These are phyloP conservation scores for Narthecium ossifragum DNA, from an alignment of 106 monocot species.

Conservation along the genomic window DNA sequence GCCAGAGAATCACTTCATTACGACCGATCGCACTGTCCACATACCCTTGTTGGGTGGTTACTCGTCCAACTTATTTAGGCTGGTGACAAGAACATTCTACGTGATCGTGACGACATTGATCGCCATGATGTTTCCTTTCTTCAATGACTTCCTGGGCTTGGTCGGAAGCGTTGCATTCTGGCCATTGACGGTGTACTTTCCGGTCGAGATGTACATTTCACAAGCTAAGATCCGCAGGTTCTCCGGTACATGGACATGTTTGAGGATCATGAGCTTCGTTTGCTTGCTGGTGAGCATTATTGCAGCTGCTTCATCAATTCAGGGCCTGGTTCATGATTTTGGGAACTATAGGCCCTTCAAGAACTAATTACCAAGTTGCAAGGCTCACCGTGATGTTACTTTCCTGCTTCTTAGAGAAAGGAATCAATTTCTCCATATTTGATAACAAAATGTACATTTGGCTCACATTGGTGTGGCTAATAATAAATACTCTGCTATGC, in stretches of 20 bases:
- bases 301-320: constrained; percentile 25
- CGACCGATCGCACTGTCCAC: constrained; percentile 5
- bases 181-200: constrained; percentile 40
- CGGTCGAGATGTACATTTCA: constrained; percentile 37
- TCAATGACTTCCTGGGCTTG: constrained; percentile 43
- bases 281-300: constrained; percentile 28
- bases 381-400: too few species aligned
- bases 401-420: too few species aligned
- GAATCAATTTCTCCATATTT: too few species aligned
- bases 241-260: constrained; percentile 24
- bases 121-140: constrained; percentile 50
- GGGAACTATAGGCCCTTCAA: constrained; percentile 30
- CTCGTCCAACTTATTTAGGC: constrained; percentile 15
- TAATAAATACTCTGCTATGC: too few species aligned
- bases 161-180: constrained; percentile 37
- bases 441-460: too few species aligned
- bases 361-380: not conserved
- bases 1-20: constrained; percentile 10
- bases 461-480: too few species aligned
- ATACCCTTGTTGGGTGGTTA: constrained; percentile 14
- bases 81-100: constrained; percentile 27
- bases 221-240: constrained; percentile 21
- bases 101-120: constrained; percentile 20
- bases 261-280: constrained; percentile 26
- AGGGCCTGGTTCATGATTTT: constrained; percentile 30